Conservation (phyloP, 1,284 basidiomycete genomes). For the Cystobasidiaceae sp. region DNA sequence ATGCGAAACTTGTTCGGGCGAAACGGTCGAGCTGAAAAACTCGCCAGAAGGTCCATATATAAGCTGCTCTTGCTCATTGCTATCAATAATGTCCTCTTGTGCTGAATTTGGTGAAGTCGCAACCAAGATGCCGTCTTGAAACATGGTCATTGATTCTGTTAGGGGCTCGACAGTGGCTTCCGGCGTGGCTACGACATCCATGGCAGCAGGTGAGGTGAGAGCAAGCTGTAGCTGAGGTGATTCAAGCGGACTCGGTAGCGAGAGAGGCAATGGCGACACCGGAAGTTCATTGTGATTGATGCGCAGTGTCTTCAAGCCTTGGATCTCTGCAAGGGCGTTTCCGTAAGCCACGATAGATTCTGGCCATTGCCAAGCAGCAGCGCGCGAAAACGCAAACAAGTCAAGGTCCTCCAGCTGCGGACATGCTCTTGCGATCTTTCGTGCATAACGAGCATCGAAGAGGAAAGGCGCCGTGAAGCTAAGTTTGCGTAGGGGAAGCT, state of each 20-base stretch:
- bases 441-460: slow-evolving; percentile 11
- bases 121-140: too few relatives aligned
- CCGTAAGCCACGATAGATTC: background rate
- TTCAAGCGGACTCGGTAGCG: background rate
- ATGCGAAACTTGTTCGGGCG: background rate
- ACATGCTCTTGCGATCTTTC: background rate
- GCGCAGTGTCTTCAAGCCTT: background rate
- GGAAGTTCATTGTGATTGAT: background rate
- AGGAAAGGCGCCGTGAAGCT: slow-evolving; percentile 1
- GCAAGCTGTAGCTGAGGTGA: background rate
- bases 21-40: background rate
- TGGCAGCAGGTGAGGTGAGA: too few relatives aligned
- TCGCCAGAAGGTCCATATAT: background rate
- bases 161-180: too few relatives aligned
- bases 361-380: slow-evolving; percentile 17
- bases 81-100: background rate
- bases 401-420: background rate
- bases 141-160: too few relatives aligned
- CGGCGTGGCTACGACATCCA: too few relatives aligned
- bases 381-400: background rate
- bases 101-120: background rate
- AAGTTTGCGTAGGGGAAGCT: background rate
- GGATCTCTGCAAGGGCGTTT: background rate
- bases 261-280: background rate
- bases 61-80: background rate